Evolutionary conservation across 2,329 filamentous ascomycete species (phyloP), one percentile per base, ranked within the genome.

Genomic region (Colletotrichum simmondsii): DNA sequence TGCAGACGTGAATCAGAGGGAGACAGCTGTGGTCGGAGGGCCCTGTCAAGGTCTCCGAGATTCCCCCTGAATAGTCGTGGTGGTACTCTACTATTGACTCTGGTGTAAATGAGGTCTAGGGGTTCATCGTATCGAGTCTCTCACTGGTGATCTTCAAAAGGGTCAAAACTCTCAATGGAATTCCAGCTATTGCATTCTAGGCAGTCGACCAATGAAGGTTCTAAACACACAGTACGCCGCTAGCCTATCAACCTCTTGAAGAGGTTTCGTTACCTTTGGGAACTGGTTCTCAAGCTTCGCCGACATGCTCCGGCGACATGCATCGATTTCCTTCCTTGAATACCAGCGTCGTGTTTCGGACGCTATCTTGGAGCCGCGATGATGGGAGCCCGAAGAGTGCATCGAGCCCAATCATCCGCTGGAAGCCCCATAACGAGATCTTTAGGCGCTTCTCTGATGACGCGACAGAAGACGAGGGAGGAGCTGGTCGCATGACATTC

Each of bases 381-480:
- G 62, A 67, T 35, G 71, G 68, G 49, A 73, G 71, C 57, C 68
- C 68, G 57, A 73, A 57, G 67, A 72, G 32, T 11, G 30, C 54
- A 2, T 32, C 57, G 5, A 71, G 57, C 37, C 71, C 68, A 42
- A n/a, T 28, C 4, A n/a, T 58, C n/a, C 30, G 56, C 12, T 73
- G 68, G 68, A 67, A 63, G 28, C 37, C 71, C 10, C 62, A 30
- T 52, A 76, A 67, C 65, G 75, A 75, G 46, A 30, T 74, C 22
- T 65, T 78, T 26, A 68, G 76, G n/a, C 74, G 77, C n/a, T 78
- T 78, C 58, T 77, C 77, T n/a, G 72, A 76, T 10, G 73, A 77
- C 8, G 74, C 77, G 2, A 59, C 65, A 32, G 65, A 73, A 5
- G 61, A 67, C 22, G 71, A 77, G 49, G 28, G 64, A 6, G 42